Conservation (phyloP, 2,329 filamentous ascomycete species). For the Pseudocercospora fuligena region DNA sequence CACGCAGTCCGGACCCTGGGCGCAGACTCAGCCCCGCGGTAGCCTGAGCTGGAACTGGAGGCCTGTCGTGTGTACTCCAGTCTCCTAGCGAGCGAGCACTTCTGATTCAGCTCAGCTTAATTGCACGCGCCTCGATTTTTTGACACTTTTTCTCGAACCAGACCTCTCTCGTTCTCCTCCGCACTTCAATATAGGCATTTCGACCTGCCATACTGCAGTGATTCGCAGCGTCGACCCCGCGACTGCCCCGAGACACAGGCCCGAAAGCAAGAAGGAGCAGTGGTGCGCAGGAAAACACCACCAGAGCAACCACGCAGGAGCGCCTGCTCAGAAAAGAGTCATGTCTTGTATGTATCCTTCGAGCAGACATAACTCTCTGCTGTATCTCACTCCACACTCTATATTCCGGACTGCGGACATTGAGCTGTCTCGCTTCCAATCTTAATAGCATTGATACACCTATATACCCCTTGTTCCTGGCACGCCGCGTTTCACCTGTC, state of each 20-base stretch:
- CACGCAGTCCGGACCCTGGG: not conserved
- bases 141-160: not conserved
- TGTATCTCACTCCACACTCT: not conserved
- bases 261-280: not conserved
- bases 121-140: too few relatives aligned
- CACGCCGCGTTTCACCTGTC: conserved; percentile 22
- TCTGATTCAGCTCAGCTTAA: not conserved
- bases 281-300: not conserved
- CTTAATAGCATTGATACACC: conserved; percentile 16
- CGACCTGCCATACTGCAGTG: not conserved
- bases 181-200: too few relatives aligned
- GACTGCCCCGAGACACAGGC: not conserved
- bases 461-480: conserved; percentile 21
- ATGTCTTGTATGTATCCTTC: conserved; percentile 24
- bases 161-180: not conserved
- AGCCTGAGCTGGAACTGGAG: not conserved
- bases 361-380: not conserved
- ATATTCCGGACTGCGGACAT: not conserved
- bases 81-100: not conserved
- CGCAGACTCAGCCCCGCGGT: not conserved
- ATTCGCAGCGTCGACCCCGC: not conserved
- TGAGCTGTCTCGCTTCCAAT: conserved; percentile 7
- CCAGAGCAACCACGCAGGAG: conserved; percentile 8
- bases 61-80: not conserved
- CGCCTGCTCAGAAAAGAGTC: conserved; percentile 11